Percentiles rank a stretch among this genome's conserved stretches.
Conservation (phyloP, 768 basidiomycete genomes). For the Wakefieldia striispora region DNA sequence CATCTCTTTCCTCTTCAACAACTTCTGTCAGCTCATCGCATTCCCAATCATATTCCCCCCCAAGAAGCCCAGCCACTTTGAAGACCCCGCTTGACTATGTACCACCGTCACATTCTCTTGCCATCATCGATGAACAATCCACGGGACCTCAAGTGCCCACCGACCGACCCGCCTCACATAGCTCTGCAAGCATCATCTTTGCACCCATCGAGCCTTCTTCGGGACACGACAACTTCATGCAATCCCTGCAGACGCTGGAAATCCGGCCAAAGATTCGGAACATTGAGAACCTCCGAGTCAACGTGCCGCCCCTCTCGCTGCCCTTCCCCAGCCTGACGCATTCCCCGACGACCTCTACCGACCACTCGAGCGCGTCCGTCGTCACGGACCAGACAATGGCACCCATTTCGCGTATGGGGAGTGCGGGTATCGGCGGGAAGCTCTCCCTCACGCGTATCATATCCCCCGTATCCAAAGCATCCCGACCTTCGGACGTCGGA, state of each 20-base stretch:
- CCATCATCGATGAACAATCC: conserved; percentile 40
- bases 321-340: conserved; percentile 17
- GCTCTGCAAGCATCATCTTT: conserved; percentile 24
- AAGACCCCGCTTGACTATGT: conserved; percentile 34
- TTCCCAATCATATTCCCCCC: conserved; percentile 33
- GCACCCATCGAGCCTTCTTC: conserved; percentile 14
- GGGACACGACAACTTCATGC: conserved; percentile 21
- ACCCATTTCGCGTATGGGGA: conserved; percentile 4
- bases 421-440: conserved; percentile 14
- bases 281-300: conserved; percentile 29
- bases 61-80: conserved; percentile 32
- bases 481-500: conserved; percentile 3
- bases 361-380: conserved; percentile 5
- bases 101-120: conserved; percentile 25
- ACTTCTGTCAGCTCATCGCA: conserved; percentile 38
- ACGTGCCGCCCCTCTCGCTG: conserved; percentile 21
- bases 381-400: neutral
- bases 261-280: conserved; percentile 26
- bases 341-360: conserved; percentile 13
- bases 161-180: conserved; percentile 12
- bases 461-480: conserved; percentile 19
- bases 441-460: conserved; percentile 29
- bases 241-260: conserved; percentile 2
- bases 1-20: conserved; percentile 45
- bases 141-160: conserved; percentile 16